Base-by-base conservation (phyloP, 768 basidiomycete species). In the Auriscalpium microsporum region DNA sequence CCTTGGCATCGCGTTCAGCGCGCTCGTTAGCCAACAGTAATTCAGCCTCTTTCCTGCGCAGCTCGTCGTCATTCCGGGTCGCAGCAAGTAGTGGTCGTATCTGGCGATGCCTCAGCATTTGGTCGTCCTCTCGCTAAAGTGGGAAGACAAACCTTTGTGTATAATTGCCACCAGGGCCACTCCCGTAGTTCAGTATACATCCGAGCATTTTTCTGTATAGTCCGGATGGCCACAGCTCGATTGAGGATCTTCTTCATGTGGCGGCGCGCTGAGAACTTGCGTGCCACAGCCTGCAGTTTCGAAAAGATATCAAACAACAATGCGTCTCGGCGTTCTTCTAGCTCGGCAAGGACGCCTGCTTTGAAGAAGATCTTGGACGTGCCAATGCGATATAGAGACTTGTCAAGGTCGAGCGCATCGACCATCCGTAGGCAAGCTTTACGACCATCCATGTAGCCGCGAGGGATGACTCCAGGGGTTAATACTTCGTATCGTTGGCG, bases 161-260 rank as follows among this genome's bases (percentile, higher is more conserved):
- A 99, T 9, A 98, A 77, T 59, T 94, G 89, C 96, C 96, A 99
- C 96, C 96, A 98, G 1, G 95, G 94, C 96, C 96, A 98, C 52
- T 95, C 91, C 47, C 83, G 78, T 33, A 99, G 76, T 54, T 91
- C 86, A 8, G 86, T 84, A 66, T 98, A 98, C 19, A 96, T 78
- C 19, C 93, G 77, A 2, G 95, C 95, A 67, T 99, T 99, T 46
- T 85, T 80, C 67, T 98, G 96, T 58, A 98, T 94, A 1, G 90
- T 94, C 47, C 90, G 81, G 44, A 94, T 84, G 5, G 96, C 94
- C 42, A 86, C 75, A 1, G 94, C 93, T 47, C 96, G 86, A 64
- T 97, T 93, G 48, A 98, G 77, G 49, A 96, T 81, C 75, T 98
- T 98, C 75, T 85, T 89, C 73, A 96, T 90, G 68, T 94, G 90